A percentile compares a stretch with the other conserved stretches of the same genome.
Conservation (phyloP, 495 filamentous ascomycete genomes). For the Talaromyces liani region DNA sequence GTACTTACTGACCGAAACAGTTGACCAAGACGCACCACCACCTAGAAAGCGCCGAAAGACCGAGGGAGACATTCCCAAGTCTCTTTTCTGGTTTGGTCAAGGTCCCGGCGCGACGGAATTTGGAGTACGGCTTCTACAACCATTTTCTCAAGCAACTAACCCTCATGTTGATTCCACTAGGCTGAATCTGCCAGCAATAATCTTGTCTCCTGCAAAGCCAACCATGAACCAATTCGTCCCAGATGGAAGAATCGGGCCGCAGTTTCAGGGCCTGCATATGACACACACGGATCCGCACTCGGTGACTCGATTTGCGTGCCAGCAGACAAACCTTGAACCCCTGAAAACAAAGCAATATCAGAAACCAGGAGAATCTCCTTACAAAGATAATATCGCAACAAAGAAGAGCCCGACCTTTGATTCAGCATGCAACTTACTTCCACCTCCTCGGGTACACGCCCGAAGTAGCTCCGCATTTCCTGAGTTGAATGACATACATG, state of each 20-base stretch:
- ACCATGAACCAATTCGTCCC: not conserved
- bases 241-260: not conserved
- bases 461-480: constrained; percentile 6
- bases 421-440: not conserved
- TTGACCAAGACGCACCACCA: not conserved
- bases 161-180: constrained; percentile 1
- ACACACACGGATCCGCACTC: not conserved
- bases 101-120: not conserved
- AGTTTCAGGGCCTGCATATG: not conserved
- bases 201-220: not conserved
- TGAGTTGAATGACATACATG: not conserved
- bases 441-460: constrained; percentile 3
- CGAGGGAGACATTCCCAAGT: not conserved
- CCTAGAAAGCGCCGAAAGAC: constrained; percentile 4
- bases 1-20: not conserved
- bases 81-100: not conserved
- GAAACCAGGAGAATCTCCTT: not conserved
- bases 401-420: not conserved
- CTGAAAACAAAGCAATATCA: not conserved
- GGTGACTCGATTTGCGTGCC: not conserved
- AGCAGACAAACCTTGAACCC: not conserved
- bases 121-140: constrained; percentile 4
- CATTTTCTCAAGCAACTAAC: not conserved
- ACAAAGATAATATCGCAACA: not conserved
- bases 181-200: not conserved